Evolutionary conservation across 345 rosid species (phyloP), one percentile per base, ranked within the genome.

Genomic region (Atalantia buxifolia): DNA sequence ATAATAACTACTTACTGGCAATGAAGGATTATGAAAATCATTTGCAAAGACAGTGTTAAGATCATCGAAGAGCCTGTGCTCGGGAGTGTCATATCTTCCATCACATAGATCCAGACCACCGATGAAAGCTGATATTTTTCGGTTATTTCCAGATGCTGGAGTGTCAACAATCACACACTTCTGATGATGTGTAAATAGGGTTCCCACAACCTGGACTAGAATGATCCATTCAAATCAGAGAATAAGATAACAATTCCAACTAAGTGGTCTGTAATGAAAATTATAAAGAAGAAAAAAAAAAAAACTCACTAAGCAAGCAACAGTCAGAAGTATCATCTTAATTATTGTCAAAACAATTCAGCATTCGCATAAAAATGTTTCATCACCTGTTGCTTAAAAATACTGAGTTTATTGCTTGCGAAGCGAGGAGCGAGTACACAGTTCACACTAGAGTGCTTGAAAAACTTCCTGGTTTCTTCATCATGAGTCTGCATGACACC

Each of bases 401-500:
- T 83, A 76, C 96, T 90, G 67, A 92, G 91, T 81, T 92, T 92
- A 78, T 77, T 87, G 85, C 93, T 92, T 7, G 87, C 92, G 64
- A 88, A 92, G 31, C 93, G 93, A 78, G 96, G 93, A 48, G 96
- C 84, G 36, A 92, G 93, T 68, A 87, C 90, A 74, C 92, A 92
- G 16, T 81, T 92, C 63, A 92, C 92, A 25, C 79, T 82, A 0
- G 95, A 79, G 77, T 85, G 86, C 53, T 85, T 86, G 76, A 92
- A 92, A 53, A 83, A 92, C 76, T 82, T 92, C 84, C 80, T 86
- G 7, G 93, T 85, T 85, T 90, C 91, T 87, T 92, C 96, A 63
- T 92, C 93, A 81, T 90, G 96, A 22, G 96, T 92, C 87, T 88
- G 92, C 93, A 90, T 92, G 22, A 92, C 90, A 24, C 96, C 96